Evolutionary conservation across 495 filamentous ascomycete species (phyloP).

Genomic region (Penicillium bovifimosum): DNA sequence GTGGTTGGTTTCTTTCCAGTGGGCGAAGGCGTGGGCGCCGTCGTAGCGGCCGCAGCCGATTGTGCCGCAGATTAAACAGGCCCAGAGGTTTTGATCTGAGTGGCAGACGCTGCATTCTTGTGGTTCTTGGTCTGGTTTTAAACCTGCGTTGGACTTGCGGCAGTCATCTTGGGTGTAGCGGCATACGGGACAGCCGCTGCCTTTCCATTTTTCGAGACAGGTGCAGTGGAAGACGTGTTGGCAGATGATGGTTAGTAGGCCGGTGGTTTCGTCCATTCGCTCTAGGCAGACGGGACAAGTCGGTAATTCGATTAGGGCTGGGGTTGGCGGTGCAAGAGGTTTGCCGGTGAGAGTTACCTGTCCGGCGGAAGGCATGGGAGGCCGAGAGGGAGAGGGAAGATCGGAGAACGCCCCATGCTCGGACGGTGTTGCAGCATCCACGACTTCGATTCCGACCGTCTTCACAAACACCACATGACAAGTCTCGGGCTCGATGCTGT

Average conservation of each 20-base stretch:
- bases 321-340: conserved; percentile 87
- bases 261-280: conserved; percentile 96
- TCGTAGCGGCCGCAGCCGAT: conserved; percentile 94
- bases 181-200: conserved; percentile 89
- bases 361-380: conserved; percentile 31
- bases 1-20: conserved; percentile 85
- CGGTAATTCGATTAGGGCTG: conserved; percentile 81
- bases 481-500: conserved; percentile 93
- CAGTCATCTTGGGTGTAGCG: conserved; percentile 70
- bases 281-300: conserved; percentile 97
- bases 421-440: conserved; percentile 23
- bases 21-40: conserved; percentile 84
- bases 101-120: conserved; percentile 69
- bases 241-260: conserved; percentile 90
- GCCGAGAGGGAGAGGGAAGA: conserved; percentile 38
- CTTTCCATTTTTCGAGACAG: conserved; percentile 94
- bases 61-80: conserved; percentile 87
- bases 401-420: conserved; percentile 36
- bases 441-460: conserved; percentile 63
- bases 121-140: conserved; percentile 32
- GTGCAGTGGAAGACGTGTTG: conserved; percentile 98
- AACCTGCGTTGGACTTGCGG: conserved; percentile 25
- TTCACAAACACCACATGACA: conserved; percentile 96
- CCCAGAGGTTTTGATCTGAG: conserved; percentile 80
- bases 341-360: conserved; percentile 59